These are phyloP conservation scores for Multifurca ochricompacta DNA, from an alignment of 768 basidiomycete genomes.

Conservation along the genomic window DNA sequence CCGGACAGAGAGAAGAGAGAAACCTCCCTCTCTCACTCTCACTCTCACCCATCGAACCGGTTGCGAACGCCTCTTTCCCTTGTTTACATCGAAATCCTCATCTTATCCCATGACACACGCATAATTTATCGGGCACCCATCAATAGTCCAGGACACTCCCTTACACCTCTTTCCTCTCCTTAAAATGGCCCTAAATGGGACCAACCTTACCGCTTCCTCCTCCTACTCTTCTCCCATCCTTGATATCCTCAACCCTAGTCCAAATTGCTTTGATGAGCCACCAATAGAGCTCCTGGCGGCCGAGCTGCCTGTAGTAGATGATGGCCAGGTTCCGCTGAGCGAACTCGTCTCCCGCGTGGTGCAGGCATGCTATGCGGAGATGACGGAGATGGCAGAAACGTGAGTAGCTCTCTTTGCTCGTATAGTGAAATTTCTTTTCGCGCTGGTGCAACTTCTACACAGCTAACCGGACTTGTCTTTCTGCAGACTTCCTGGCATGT, in stretches of 20 bases:
- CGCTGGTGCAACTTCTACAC: not conserved
- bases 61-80: not conserved
- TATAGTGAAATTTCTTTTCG: not conserved
- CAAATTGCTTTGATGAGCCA: conserved; percentile 33
- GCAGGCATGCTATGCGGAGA: conserved; percentile 75
- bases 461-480: conserved; percentile 27
- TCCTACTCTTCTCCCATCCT: conserved; percentile 12
- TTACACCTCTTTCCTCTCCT: not conserved
- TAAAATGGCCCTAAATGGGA: conserved; percentile 17
- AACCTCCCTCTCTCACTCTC: not conserved
- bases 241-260: conserved; percentile 6
- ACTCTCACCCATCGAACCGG: not conserved
- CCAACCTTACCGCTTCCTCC: not conserved
- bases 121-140: not conserved
- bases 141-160: not conserved
- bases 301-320: conserved; percentile 65
- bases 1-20: too few species aligned
- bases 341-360: conserved; percentile 70
- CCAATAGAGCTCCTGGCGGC: conserved; percentile 53
- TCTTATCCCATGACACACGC: not conserved
- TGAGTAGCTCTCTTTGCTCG: conserved; percentile 34
- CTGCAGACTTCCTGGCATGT: conserved; percentile 45
- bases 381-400: conserved; percentile 83
- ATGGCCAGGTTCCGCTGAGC: conserved; percentile 67
- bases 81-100: not conserved